A percentile compares a stretch with the other conserved stretches of the same genome.
phyloP scores from a whole-genome alignment of 352 stramenopile genomes.

The Phytophthora kernoviae region DNA sequence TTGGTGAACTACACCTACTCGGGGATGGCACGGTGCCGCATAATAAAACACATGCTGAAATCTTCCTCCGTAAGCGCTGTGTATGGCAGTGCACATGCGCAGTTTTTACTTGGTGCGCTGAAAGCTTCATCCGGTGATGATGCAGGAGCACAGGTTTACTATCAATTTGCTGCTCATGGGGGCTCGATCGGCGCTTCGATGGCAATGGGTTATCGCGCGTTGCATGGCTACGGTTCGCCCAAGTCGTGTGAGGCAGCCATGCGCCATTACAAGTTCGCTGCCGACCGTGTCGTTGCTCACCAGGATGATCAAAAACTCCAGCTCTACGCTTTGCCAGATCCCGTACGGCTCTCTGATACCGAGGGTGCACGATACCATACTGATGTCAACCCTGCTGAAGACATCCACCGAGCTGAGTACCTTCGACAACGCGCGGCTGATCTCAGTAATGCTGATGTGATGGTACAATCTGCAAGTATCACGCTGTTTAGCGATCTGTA shows the following conservation, averaged over 20 bases:
- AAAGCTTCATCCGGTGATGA: conserved; percentile 16
- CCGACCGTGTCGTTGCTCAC: conserved; percentile 47
- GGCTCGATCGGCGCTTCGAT: conserved; percentile 53
- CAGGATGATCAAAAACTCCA: conserved; percentile 25
- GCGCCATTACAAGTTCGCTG: conserved; percentile 77
- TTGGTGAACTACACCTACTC: conserved; percentile 48
- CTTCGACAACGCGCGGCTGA: conserved; percentile 40
- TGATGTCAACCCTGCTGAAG: conserved; percentile 30
- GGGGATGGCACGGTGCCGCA: conserved; percentile 8
- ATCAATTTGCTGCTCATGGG: conserved; percentile 61
- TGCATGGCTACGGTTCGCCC: conserved; percentile 54
- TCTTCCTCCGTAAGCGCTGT: conserved; percentile 52
- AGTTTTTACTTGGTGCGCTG: conserved; percentile 53
- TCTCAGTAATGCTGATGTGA: conserved; percentile 33
- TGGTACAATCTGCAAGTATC: conserved; percentile 58
- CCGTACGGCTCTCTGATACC: conserved; percentile 42
- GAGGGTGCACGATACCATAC: conserved; percentile 24
- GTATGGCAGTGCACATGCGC: conserved; percentile 33
- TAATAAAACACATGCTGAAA: conserved; percentile 25
- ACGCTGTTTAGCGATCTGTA: conserved; percentile 64
- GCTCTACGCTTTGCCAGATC: conserved; percentile 40
- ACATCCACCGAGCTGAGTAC: conserved; percentile 55
- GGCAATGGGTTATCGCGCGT: conserved; percentile 71
- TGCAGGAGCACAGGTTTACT: conserved; percentile 42
- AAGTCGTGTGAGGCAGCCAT: conserved; percentile 63